phyloP scores from a whole-genome alignment of 2,329 filamentous ascomycete genomes.

The Fusarium concolor region DNA sequence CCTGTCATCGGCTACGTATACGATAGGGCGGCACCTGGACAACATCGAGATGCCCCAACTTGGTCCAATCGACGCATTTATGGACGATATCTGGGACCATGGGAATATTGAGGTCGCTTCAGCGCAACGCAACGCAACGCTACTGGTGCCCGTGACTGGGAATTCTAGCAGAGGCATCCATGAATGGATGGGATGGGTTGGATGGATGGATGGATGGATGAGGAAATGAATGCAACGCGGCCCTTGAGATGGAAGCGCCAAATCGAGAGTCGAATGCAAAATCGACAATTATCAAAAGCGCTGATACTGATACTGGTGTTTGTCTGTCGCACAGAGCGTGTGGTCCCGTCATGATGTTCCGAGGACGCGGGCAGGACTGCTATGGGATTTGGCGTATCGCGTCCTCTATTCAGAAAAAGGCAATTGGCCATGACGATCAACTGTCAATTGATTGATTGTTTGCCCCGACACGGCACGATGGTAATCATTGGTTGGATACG shows the following conservation, averaged over 20 bases:
- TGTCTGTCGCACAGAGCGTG: constrained; percentile 26
- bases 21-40: constrained; percentile 41
- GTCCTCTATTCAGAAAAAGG: constrained; percentile 32
- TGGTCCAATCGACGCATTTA: constrained; percentile 40
- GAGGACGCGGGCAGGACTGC: constrained; percentile 21
- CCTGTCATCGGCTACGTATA: constrained; percentile 39
- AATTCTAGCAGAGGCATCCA: constrained; percentile 12
- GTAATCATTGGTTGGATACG: constrained; percentile 16
- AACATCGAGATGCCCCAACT: constrained; percentile 41
- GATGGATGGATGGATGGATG: neutral
- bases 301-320: constrained; percentile 4
- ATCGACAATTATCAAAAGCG: constrained; percentile 1
- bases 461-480: constrained; percentile 25
- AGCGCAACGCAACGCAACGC: constrained; percentile 34
- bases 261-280: constrained; percentile 12
- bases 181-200: neutral
- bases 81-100: constrained; percentile 36
- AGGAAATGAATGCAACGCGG: neutral
- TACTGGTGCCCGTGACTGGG: constrained; percentile 27
- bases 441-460: constrained; percentile 37
- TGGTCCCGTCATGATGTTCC: constrained; percentile 27
- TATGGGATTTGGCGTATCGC: constrained; percentile 28
- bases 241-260: neutral
- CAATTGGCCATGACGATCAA: constrained; percentile 32
- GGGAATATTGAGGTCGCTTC: constrained; percentile 22